Base-by-base conservation (phyloP, 2,329 filamentous ascomycete species). In the Dothidotthia symphoricarpi region DNA sequence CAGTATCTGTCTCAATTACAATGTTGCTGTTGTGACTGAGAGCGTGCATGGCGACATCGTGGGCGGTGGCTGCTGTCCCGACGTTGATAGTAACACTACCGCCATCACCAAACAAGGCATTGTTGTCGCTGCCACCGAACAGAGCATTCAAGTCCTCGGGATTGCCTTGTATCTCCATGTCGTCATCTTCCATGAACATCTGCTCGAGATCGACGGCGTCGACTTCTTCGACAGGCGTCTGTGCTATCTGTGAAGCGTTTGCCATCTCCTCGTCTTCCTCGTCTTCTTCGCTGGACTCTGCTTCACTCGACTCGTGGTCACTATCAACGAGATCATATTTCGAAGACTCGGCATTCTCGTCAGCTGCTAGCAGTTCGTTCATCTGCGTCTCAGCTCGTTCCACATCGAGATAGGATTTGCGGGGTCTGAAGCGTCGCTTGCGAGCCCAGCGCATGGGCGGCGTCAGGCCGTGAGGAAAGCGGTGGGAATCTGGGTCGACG, bases 391-490 rank as follows among this genome's bases (percentile, higher is more conserved):
- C 88, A 33, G 91, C 88, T 51, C 88, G 84, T 61, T 91, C 85
- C 46, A 93, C 90, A 49, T 90, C 86, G 43, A 88, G 83, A 40
- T 89, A 83, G 43, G 83, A 88, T 36, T 91, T 80, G 3, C 88
- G 82, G 60, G 90, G 89, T 41, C 88, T 81, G 67, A 95, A 95
- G 22, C 89, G 79, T 17, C 87, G 81, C 63, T 88, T 88, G 28
- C 86, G 77, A 28, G 85, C 88, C 71, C 87, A 88, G 60, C 88
- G 85, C 82, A 95, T 87, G 1, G 89, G 89, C 4, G 89, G 88
- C 2, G 88, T 93, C 14, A 95, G 73, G 22, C 89, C 89, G 65
- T 95, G 89, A 1, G 88, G 85, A 74, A 86, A 95, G 58, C 73
- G 83, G 54, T 83, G 82, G 4, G 74, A 79, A 41, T 76, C 73